Percentiles rank a stretch among this genome's conserved stretches.
phyloP scores from a whole-genome alignment of 192 early-diverging fungal genomes.

The Martensiomyces pterosporus region DNA sequence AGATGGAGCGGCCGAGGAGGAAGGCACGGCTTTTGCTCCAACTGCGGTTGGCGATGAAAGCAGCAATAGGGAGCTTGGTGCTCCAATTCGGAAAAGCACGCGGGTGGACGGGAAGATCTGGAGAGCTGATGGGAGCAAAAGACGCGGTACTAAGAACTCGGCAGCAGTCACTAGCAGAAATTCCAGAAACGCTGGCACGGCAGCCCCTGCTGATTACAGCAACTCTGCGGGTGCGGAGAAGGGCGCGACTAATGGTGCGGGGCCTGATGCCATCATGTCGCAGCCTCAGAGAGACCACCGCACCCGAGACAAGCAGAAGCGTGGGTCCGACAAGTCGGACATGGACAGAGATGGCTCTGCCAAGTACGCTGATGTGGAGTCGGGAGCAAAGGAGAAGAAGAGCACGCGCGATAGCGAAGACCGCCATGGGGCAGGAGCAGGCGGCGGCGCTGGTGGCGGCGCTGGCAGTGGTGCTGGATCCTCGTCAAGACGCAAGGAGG shows the following conservation, averaged over 20 bases:
- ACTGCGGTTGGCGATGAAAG: neutral
- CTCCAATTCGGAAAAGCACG: too few relatives aligned
- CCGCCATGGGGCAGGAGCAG: constrained; percentile 12
- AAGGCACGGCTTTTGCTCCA: neutral
- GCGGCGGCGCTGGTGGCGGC: constrained; percentile 1
- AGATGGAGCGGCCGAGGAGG: neutral
- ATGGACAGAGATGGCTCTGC: constrained; percentile 12
- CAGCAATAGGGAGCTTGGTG: too few relatives aligned
- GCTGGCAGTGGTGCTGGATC: constrained; percentile 7
- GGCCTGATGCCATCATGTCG: too few relatives aligned
- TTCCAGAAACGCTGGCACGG: too few relatives aligned
- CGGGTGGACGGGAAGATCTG: neutral
- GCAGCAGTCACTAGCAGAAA: too few relatives aligned
- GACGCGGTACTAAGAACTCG: constrained; percentile 1
- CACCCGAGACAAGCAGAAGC: constrained; percentile 3
- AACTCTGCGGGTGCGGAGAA: neutral
- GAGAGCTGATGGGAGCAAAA: neutral
- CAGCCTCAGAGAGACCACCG: neutral
- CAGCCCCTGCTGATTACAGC: neutral
- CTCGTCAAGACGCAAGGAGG: constrained; percentile 33
- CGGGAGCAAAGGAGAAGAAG: constrained; percentile 22
- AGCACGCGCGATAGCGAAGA: constrained; percentile 28
- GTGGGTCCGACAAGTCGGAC: constrained; percentile 3
- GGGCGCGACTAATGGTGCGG: neutral
- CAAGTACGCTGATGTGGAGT: constrained; percentile 15